Evolutionary conservation across 2,329 filamentous ascomycete genomes (phyloP).

Genomic region (Botrytis deweyae): DNA sequence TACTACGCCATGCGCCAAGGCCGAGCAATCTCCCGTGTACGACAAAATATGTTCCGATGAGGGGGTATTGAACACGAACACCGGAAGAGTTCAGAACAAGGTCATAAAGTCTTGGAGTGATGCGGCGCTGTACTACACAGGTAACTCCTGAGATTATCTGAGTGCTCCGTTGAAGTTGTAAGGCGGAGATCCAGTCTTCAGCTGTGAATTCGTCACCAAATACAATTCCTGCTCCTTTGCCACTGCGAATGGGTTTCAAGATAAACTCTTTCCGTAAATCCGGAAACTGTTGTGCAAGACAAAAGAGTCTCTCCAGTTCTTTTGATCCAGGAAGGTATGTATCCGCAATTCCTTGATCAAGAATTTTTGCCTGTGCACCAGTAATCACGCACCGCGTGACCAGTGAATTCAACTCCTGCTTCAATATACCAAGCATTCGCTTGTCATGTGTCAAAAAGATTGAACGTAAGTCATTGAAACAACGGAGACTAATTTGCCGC

Average conservation of each 20-base stretch:
- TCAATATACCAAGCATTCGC: slow-evolving; percentile 40
- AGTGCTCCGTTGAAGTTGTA: not conserved
- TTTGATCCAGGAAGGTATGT: slow-evolving; percentile 4
- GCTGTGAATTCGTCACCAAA: not conserved
- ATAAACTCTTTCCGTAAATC: not conserved
- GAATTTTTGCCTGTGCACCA: not conserved
- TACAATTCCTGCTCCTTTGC: slow-evolving; percentile 11
- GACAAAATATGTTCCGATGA: slow-evolving; percentile 6
- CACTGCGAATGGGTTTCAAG: slow-evolving; percentile 5
- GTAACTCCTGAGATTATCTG: not conserved
- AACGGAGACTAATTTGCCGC: slow-evolving; percentile 33
- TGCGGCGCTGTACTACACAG: slow-evolving; percentile 2
- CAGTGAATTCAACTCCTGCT: slow-evolving; percentile 36
- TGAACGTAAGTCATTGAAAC: slow-evolving; percentile 41
- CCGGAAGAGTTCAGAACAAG: not conserved
- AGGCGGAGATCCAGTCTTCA: not conserved
- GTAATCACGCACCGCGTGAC: slow-evolving; percentile 19
- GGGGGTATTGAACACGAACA: not conserved
- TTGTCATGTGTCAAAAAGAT: slow-evolving; percentile 40
- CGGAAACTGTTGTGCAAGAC: not conserved
- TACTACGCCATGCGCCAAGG: not conserved
- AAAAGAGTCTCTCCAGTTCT: not conserved
- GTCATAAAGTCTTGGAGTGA: not conserved
- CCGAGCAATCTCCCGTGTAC: slow-evolving; percentile 7
- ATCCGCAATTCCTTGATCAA: slow-evolving; percentile 7